These are phyloP conservation scores for Agroathelia rolfsii DNA, from an alignment of 1,284 basidiomycete genomes.

Conservation along the genomic window DNA sequence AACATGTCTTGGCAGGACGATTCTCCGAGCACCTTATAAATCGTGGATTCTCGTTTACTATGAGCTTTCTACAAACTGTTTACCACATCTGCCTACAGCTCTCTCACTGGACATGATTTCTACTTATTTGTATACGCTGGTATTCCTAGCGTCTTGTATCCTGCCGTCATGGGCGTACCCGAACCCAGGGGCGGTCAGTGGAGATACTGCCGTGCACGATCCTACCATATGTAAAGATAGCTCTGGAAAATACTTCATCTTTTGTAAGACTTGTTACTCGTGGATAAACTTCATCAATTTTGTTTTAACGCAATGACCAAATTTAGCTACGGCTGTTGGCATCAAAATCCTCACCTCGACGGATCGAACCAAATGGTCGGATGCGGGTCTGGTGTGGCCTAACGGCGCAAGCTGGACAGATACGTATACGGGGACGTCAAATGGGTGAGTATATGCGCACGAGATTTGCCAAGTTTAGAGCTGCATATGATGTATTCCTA, in stretches of 20 bases:
- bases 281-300: neutral
- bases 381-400: slow-evolving; percentile 40
- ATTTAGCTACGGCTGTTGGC: slow-evolving; percentile 36
- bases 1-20: too few relatives aligned
- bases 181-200: slow-evolving; percentile 33
- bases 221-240: slow-evolving; percentile 44
- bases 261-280: slow-evolving; percentile 26
- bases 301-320: too few relatives aligned
- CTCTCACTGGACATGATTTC: too few relatives aligned
- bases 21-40: too few relatives aligned
- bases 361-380: slow-evolving; percentile 39
- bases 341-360: slow-evolving; percentile 43
- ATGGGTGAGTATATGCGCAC: slow-evolving; percentile 27
- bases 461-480: neutral
- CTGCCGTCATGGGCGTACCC: too few relatives aligned
- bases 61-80: too few relatives aligned
- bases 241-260: slow-evolving; percentile 39
- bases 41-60: too few relatives aligned
- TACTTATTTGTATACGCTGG: too few relatives aligned
- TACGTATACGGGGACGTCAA: slow-evolving; percentile 33
- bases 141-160: too few relatives aligned
- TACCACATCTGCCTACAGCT: too few relatives aligned
- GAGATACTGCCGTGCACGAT: slow-evolving; percentile 35
- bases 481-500: too few relatives aligned
- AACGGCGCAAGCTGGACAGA: slow-evolving; percentile 41